phyloP scores from a whole-genome alignment of 371 early-diverging fungal species.

The Apophysomyces variabilis region DNA sequence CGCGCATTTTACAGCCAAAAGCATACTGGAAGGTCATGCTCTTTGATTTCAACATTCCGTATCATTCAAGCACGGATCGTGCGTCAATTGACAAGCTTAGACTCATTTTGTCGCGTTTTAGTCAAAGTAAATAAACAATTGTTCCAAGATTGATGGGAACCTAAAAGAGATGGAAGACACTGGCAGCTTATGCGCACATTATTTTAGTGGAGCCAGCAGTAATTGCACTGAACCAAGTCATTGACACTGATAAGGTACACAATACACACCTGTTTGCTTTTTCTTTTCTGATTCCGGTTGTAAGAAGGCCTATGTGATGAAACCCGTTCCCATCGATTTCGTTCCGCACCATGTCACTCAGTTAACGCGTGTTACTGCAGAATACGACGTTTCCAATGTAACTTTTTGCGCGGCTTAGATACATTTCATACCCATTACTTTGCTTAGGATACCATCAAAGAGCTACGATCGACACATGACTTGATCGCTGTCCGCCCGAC shows the following conservation, averaged over 20 bases:
- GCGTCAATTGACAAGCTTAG: conserved; percentile 28
- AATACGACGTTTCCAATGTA: conserved; percentile 24
- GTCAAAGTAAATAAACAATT: conserved; percentile 27
- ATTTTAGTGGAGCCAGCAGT: conserved; percentile 20
- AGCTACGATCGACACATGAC: conserved; percentile 51
- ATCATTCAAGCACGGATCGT: conserved; percentile 23
- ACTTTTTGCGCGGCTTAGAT: neutral
- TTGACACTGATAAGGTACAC: conserved; percentile 5
- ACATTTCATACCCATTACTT: neutral
- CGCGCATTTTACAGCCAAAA: no score
- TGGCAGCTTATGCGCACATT: neutral
- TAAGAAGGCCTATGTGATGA: conserved; percentile 6
- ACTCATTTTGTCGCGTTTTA: conserved; percentile 31
- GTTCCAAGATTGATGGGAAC: neutral
- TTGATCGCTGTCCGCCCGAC: conserved; percentile 82
- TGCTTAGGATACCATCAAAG: conserved; percentile 22
- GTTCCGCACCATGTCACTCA: conserved; percentile 26
- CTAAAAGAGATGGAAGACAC: neutral
- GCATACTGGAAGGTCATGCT: conserved; percentile 19
- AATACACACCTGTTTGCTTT: neutral
- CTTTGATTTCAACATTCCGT: conserved; percentile 46
- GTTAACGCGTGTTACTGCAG: conserved; percentile 37
- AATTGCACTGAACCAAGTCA: conserved; percentile 18
- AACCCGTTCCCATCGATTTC: conserved; percentile 13
- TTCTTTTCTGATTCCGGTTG: no score